A percentile compares a stretch with the other conserved stretches of the same genome.
These are phyloP conservation scores for Chrysophaeum taylorii DNA, from an alignment of 352 stramenopile species.

Conservation along the genomic window DNA sequence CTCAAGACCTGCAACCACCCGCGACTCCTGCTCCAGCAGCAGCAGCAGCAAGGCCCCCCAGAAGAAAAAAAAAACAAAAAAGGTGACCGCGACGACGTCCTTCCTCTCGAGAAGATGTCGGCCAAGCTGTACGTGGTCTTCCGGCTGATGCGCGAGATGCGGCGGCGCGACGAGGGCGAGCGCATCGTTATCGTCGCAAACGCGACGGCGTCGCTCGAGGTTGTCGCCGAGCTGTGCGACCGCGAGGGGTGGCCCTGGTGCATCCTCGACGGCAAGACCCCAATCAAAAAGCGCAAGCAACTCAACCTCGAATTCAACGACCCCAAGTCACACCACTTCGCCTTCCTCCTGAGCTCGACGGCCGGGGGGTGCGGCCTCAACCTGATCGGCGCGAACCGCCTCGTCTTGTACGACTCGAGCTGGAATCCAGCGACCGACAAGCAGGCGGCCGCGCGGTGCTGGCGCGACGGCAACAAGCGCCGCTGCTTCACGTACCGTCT, in stretches of 20 bases:
- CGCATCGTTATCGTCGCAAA: slow-evolving; percentile 97
- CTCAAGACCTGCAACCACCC: slow-evolving; percentile 14
- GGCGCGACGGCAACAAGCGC: slow-evolving; percentile 95
- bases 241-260: slow-evolving; percentile 61
- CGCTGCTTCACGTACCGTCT: slow-evolving; percentile 96
- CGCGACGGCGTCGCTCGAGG: slow-evolving; percentile 81
- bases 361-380: slow-evolving; percentile 71
- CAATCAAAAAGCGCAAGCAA: slow-evolving; percentile 8
- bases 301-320: slow-evolving; percentile 83
- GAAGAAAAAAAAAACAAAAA: no score
- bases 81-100: no score
- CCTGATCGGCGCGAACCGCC: slow-evolving; percentile 91
- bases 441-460: slow-evolving; percentile 84
- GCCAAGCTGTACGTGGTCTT: slow-evolving; percentile 87
- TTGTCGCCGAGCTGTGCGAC: slow-evolving; percentile 65
- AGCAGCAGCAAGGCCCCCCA: no score
- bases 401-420: slow-evolving; percentile 73
- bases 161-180: slow-evolving; percentile 75
- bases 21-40: not conserved
- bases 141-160: slow-evolving; percentile 89
- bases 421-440: slow-evolving; percentile 84
- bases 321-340: slow-evolving; percentile 81
- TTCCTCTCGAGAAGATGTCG: no score
- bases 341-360: slow-evolving; percentile 50
- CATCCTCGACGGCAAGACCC: slow-evolving; percentile 59